These are phyloP conservation scores for Calonectria henricotiae DNA, from an alignment of 2,329 filamentous ascomycete species.

Conservation along the genomic window DNA sequence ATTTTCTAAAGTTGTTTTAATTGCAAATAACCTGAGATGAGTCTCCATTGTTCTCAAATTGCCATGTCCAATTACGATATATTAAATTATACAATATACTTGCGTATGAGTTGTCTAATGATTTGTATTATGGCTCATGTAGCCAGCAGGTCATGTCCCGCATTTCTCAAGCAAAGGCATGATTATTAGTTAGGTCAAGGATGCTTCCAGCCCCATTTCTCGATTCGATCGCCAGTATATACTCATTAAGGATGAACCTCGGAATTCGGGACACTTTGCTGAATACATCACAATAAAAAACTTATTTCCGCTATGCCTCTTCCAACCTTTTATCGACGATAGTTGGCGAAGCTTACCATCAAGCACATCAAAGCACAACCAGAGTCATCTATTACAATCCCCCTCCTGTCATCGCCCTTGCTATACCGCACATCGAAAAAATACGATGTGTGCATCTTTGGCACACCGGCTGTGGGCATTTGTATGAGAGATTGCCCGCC, in stretches of 20 bases:
- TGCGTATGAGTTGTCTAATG: too few relatives aligned
- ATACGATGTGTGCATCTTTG: slow-evolving; percentile 6
- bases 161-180: too few relatives aligned
- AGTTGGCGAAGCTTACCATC: slow-evolving; percentile 20
- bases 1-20: not conserved
- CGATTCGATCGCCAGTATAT: slow-evolving; percentile 27
- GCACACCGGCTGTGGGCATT: slow-evolving; percentile 15
- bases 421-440: not conserved
- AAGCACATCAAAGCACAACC: slow-evolving; percentile 10
- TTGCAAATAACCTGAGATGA: not conserved
- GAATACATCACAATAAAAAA: slow-evolving; percentile 22
- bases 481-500: slow-evolving; percentile 14
- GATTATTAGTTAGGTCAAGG: not conserved
- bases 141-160: too few relatives aligned
- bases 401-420: slow-evolving; percentile 5
- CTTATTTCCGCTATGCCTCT: not conserved
- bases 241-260: slow-evolving; percentile 2
- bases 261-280: not conserved
- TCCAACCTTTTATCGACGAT: slow-evolving; percentile 20
- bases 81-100: too few relatives aligned
- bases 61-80: too few relatives aligned
- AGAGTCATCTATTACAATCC: slow-evolving; percentile 20
- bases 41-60: too few relatives aligned
- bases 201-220: slow-evolving; percentile 19
- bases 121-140: too few relatives aligned